A percentile compares a stretch with the other conserved stretches of the same genome.
phyloP scores from a whole-genome alignment of 805 yeast species.

The Zygosaccharomyces lentus region DNA sequence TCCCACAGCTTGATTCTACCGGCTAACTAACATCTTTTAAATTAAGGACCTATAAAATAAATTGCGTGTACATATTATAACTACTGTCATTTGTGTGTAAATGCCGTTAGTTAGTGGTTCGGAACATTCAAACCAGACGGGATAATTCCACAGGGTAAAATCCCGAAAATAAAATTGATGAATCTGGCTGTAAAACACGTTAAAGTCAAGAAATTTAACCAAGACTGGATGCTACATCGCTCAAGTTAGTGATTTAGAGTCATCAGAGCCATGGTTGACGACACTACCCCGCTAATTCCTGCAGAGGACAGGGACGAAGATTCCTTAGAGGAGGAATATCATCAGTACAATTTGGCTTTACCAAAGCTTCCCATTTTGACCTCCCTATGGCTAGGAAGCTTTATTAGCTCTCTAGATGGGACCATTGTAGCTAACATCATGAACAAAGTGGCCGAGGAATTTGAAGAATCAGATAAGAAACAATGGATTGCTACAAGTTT shows the following conservation, averaged over 20 bases:
- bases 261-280: slow-evolving; percentile 11
- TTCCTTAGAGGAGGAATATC: slow-evolving; percentile 25
- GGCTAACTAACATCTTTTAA: neutral
- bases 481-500: slow-evolving; percentile 69
- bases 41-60: neutral
- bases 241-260: neutral
- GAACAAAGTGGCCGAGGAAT: slow-evolving; percentile 45
- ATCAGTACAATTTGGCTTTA: slow-evolving; percentile 25
- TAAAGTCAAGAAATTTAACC: neutral
- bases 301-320: slow-evolving; percentile 8
- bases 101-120: neutral
- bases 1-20: neutral
- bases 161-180: neutral
- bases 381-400: slow-evolving; percentile 46
- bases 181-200: neutral
- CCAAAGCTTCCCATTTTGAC: slow-evolving; percentile 32
- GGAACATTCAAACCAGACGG: neutral
- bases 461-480: slow-evolving; percentile 44
- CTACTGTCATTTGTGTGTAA: neutral
- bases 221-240: neutral
- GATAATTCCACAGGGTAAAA: neutral
- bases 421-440: slow-evolving; percentile 49
- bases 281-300: slow-evolving; percentile 18
- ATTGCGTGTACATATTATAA: slow-evolving; percentile 3
- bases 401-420: slow-evolving; percentile 44